These are phyloP conservation scores for Rhizopus arrhizus DNA, from an alignment of 371 early-diverging fungal species.

Conservation along the genomic window DNA sequence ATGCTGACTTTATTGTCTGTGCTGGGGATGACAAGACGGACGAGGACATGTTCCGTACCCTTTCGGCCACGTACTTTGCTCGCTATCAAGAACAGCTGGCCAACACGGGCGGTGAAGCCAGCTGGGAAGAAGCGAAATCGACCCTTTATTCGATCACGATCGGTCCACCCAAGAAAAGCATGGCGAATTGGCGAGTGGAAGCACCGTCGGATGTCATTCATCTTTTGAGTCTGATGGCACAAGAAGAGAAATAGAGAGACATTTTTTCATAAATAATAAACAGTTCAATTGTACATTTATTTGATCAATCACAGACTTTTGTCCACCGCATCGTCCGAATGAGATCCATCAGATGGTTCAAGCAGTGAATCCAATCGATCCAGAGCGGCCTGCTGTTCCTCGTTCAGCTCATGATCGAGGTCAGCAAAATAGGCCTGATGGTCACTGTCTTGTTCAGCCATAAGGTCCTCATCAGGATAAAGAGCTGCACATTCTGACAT, in stretches of 20 bases:
- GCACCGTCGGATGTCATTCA: constrained; percentile 51
- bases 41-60: constrained; percentile 91
- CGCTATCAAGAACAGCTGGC: constrained; percentile 19
- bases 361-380: constrained; percentile 46
- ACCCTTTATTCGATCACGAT: constrained; percentile 61
- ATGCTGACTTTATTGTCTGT: constrained; percentile 88
- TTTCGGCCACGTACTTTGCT: constrained; percentile 20
- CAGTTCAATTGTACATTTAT: not conserved
- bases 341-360: constrained; percentile 28
- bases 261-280: not conserved
- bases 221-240: constrained; percentile 32
- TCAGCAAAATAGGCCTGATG: constrained; percentile 46
- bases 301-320: not conserved
- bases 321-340: constrained; percentile 6
- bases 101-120: constrained; percentile 4
- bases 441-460: constrained; percentile 45
- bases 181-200: constrained; percentile 80
- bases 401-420: constrained; percentile 44
- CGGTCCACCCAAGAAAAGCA: constrained; percentile 77
- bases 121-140: constrained; percentile 14
- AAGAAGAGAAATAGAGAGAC: constrained; percentile 7
- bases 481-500: constrained; percentile 78
- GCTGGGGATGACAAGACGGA: constrained; percentile 97
- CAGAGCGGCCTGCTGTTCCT: constrained; percentile 52
- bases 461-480: constrained; percentile 66